Base-by-base conservation (phyloP, 345 rosid species). In the Geranium rotundifolium region DNA sequence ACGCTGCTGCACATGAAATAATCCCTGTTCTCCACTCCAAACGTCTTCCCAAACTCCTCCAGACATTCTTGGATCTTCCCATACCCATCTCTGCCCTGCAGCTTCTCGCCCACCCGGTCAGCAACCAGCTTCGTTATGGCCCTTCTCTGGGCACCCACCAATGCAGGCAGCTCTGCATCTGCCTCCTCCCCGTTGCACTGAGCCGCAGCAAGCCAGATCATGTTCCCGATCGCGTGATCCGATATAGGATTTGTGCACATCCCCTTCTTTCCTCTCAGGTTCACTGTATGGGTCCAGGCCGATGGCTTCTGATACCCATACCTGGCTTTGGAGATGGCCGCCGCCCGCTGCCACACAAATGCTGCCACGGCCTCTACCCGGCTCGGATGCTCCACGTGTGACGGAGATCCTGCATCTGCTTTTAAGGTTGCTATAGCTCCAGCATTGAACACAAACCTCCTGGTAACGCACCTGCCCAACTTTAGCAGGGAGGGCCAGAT, bases 341-440 rank as follows among this genome's bases (percentile, higher is more conserved):
- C 73, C 19, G 67, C 73, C 39, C 65, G 52, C 68, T 71, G 75
- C 76, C 81, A 74, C 19, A 84, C 71, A 23, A 82, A 72, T 54
- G 86, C 84, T 14, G 83, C 71, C 7, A 84, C 80, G 17, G 70
- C 80, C 62, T 84, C 87, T 0, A 80, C 73, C 49, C 84, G 64
- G 14, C 86, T 75, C 0, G 85, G 86, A 19, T 75, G 72, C 18
- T 27, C 63, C 63, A 80, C 78, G 14, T 54, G 20, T 12, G 63
- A 63, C 17, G 66, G 59, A 62, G 75, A 71, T 2, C 76, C 68
- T 29, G 74, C 79, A 39, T 27, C 73, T 16, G 57, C 65, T 73
- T 69, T 81, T 7, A 81, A 72, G 23, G 55, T 41, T 46, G 83
- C 68, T 2, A 84, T 64, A 12, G 73, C 62, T 0, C 68, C 67